Evolutionary conservation across 129 eudicot genomes (phyloP), one percentile per base, ranked within the genome.

Genomic region (Sambucus nigra): DNA sequence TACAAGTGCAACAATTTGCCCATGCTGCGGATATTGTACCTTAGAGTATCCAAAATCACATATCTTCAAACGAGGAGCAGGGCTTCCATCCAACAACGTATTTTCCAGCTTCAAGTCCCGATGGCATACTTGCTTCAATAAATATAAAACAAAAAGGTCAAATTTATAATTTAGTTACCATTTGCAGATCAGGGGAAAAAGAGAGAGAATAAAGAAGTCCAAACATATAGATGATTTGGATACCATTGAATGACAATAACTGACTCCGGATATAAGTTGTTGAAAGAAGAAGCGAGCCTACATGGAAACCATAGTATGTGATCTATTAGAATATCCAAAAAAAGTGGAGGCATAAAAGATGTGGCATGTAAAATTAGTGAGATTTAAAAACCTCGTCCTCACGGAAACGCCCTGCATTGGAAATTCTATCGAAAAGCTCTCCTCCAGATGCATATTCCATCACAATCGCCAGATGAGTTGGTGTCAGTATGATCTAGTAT

Each of bases 21-120:
- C 5, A 38, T 2, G 24, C 33, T 57, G 62, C 38, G 35, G 39
- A 6, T 20, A 31, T 10, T 47, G 27, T 67, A 83, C 87, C 94
- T 83, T 83, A 27, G 94, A 83, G 63, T 83, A 83, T 47, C 94
- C 94, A 60, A 83, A 83, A 69, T 83, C 94, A 44, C 94, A 83
- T 49, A 83, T 83, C 69, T 83, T 83, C 32, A 79, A 60, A 44
- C 94, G 75, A 28, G 94, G 94, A 50, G 94, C 94, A 57, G 73
- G 81, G 53, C 94, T 83, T 44, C 87, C 94, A 64, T 83, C 94
- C 79, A 83, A 67, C 53, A 83, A 65, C 14, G 94, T 83, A 67
- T 83, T 83, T 49, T 83, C 87, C 45, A 83, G 76, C 84, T 83
- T 83, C 60, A 83, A 63, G 61, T 83, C 87, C 25, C 94, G 81